Evolutionary conservation across 2,329 filamentous ascomycete species (phyloP), one percentile per base, ranked within the genome.

Genomic region (Alternaria brassicicola): DNA sequence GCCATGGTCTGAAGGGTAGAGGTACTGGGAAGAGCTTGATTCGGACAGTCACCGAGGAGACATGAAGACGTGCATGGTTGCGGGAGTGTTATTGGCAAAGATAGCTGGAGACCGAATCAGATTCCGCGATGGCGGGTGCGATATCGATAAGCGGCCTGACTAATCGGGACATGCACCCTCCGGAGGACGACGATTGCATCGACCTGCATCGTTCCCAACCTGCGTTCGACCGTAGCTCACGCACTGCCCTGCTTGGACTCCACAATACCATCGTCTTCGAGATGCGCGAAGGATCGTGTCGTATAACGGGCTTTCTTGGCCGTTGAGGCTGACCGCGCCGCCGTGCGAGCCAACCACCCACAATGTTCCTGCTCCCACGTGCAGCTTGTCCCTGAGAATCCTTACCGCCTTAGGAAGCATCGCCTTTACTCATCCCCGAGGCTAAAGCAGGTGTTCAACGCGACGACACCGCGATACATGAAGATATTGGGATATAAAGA

Each of bases 371-470:
- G 38, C 26, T n/a, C 56, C 56, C 56, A 59, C 56, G 56, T 59
- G 56, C 41, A 13, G 30, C 21, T 26, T 13, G 39, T 46, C 39
- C 52, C 52, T 59, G 52, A 31, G 25, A 31, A 39, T 38, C 30
- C 38, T 58, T 58, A 41, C 69, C 68, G 55, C 26, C 58, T 65
- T 66, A 45, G 68, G 68, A 63, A 66, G 57, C 61, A 66, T 57
- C 47, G 64, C 64, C 65, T 35, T 59, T 54, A 47, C 35, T 65
- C 65, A 69, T 70, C 61, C 69, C 68, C 68, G 68, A 66, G 38
- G 47, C 56, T 59, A 59, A 48, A 35, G 35, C 47, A 33, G 25
- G 35, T 46, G 10, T 36, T 47, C 23, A 28, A 30, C 13, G 52
- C 46, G 26, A 36, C 15, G 47, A 43, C 52, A 39, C 47, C 30